Base-by-base conservation (phyloP, 2,329 filamentous ascomycete genomes). In the Diaporthe nobilis region DNA sequence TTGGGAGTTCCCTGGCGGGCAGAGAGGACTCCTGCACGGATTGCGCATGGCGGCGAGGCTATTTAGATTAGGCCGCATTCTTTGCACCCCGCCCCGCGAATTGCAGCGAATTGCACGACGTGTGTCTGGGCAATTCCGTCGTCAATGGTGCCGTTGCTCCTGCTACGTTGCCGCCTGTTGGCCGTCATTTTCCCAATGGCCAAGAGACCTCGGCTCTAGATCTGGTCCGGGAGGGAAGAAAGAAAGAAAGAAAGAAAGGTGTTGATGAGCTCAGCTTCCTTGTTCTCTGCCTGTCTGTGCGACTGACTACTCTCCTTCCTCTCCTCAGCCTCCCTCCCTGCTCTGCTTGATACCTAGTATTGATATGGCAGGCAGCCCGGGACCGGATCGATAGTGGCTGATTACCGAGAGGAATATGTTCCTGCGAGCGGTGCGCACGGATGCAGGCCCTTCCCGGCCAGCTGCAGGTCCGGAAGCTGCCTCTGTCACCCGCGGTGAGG, bases 391-490 rank as follows among this genome's bases (percentile, higher is more conserved):
- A 51, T 17, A 20, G 17, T 39, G 31, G 47, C 47, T 68, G 63
- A 37, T 37, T 8, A 7, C 44, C 63, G 44, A 47, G 37, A 37
- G 44, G 47, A 68, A 37, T 20, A 25, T 17, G 22, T 12, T 68
- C 44, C 44, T 68, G 31, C 47, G 39, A 17, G 34, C 44, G 12
- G 17, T 3, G 22, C 34, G 65, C 65, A 70, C 34, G 34, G 47
- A 42, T 55, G 49, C 65, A 55, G 34, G 65, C 65, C 49, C 65
- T 20, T 42, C 65, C 65, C 49, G 65, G 65, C 65, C 65, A 70
- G 17, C 65, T 70, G 65, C 65, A 70, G 49, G 65, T 55, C 65
- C 65, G 65, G 65, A 70, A 70, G 65, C 34, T 28, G 49, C n/a
- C 65, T 25, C 25, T 42, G 65, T 70, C 65, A 70, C 65, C 65